Base-by-base conservation (phyloP, 345 rosid genomes). In the Brassica cretica region DNA sequence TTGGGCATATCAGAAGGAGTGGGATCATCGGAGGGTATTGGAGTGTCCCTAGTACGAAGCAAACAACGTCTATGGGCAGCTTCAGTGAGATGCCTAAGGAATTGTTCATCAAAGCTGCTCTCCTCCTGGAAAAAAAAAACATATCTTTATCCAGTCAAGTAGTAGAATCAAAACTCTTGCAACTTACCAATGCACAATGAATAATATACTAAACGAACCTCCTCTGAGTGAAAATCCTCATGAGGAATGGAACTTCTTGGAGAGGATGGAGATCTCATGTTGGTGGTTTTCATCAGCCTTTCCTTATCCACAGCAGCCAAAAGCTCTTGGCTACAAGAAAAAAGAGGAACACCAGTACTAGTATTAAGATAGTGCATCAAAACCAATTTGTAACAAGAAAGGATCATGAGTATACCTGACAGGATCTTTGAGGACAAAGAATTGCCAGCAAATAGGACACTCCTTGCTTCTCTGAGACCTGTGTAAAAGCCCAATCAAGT, bases 401-500 rank as follows among this genome's bases (percentile, higher is more conserved):
- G 24, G 21, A 53, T n/a, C 4, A 16, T 8, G 19, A 61, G 56
- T 21, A 60, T 82, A 91, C 98, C 97, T 82, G 66, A 82, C 84
- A 78, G 91, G 92, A 63, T 92, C 98, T 82, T 80, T 84, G 30
- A 94, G 72, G 66, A 78, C 79, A 84, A 94, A 84, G 11, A 81
- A 76, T 74, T 86, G 98, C 97, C 95, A 94, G 74, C 95, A 94
- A 71, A 94, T 90, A 1, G 97, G 98, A 71, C 98, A 94, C 80
- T 92, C 97, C 75, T 88, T 85, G 89, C 98, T 92, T 88, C 98
- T 89, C 77, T 94, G 95, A 1, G 90, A 92, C 98, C 98, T 94
- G 81, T 30, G 56, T 64, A 55, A 8, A 63, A 8, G 1, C 1
- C 6, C 11, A 71, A 76, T 33, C 76, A 78, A 61, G 1, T 16